Base-by-base conservation (phyloP, 1,284 basidiomycete species). In the Tilletia indica region DNA sequence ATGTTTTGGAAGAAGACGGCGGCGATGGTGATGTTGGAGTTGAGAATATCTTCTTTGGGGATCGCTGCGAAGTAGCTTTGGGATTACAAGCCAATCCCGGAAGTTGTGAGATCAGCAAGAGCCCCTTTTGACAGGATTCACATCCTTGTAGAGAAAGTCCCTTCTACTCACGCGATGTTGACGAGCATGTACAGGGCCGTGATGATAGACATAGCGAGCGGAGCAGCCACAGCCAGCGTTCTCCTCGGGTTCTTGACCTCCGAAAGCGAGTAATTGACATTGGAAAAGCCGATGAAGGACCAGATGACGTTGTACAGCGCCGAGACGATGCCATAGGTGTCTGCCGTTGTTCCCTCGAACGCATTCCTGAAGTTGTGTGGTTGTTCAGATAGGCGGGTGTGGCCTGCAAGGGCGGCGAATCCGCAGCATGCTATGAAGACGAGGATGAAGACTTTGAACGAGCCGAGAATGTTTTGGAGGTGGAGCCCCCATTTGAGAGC, bases 391-490 rank as follows among this genome's bases (percentile, higher is more conserved):
- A 88, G 83, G 42, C 82, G 83, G 0, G 87, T 87, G 61, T 85
- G 86, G 2, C 88, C 87, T 0, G 86, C 71, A 4, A 91, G 81
- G 66, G 87, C 88, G 34, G 89, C 85, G n/a, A 91, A 78, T 0
- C 91, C 86, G 4, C 86, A 82, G n/a, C 88, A 72, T 0, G 88
- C 87, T 70, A 92, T 88, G 0, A 87, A 80, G 0, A 87, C 77
- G n/a, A 92, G 86, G 34, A 90, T 86, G 38, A 88, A 63, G 25
- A 92, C 82, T 77, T 91, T 92, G 84, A 90, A 88, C 45, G 87
- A 75, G n/a, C 90, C 90, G 0, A 92, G 86, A 0, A 84, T 72
- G 76, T 92, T 91, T 80, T 91, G 90, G 11, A 92, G 83, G 5
- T 87, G 87, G 0, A 92, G 75, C 1, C 91, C 91, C 82, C 86